These are phyloP conservation scores for Aspergillus sp. DNA, from an alignment of 2,329 filamentous ascomycete species.

Conservation along the genomic window DNA sequence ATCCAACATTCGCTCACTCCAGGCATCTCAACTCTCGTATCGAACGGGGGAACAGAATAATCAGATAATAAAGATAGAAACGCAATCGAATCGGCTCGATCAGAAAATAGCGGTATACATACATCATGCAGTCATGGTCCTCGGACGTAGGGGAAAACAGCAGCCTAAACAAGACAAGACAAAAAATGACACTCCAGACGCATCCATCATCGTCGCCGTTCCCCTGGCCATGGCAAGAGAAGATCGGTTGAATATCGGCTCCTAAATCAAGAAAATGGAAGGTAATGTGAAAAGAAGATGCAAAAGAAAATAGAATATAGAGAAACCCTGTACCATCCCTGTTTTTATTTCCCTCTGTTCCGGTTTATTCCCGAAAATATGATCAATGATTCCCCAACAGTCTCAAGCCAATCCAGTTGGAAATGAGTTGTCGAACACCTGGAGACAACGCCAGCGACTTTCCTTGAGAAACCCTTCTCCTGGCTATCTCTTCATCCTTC, in stretches of 20 bases:
- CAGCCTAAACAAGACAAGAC: conserved; percentile 20
- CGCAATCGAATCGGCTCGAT: conserved; percentile 12
- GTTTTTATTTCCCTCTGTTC: conserved; percentile 3
- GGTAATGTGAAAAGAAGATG: background rate
- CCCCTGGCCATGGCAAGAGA: background rate
- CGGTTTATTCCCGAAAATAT: conserved; percentile 4
- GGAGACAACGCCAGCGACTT: conserved; percentile 22
- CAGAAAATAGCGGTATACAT: conserved; percentile 31
- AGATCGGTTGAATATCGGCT: background rate
- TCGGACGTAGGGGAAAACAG: conserved; percentile 23
- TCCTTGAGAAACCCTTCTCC: conserved; percentile 6
- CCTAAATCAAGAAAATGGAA: conserved; percentile 3
- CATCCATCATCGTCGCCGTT: conserved; percentile 4
- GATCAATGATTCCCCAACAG: conserved; percentile 22
- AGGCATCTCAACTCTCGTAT: conserved; percentile 3
- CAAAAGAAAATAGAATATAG: background rate
- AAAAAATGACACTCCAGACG: conserved; percentile 20
- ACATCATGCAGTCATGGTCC: conserved; percentile 39
- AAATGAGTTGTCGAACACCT: conserved; percentile 23
- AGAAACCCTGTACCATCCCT: conserved; percentile 1
- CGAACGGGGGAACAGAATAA: background rate
- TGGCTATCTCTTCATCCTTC: conserved; percentile 5
- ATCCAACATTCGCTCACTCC: background rate
- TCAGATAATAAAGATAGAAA: background rate
- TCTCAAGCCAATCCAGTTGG: conserved; percentile 33